phyloP scores from a whole-genome alignment of 2,329 filamentous ascomycete species.

The Zymoseptoria passerinii region DNA sequence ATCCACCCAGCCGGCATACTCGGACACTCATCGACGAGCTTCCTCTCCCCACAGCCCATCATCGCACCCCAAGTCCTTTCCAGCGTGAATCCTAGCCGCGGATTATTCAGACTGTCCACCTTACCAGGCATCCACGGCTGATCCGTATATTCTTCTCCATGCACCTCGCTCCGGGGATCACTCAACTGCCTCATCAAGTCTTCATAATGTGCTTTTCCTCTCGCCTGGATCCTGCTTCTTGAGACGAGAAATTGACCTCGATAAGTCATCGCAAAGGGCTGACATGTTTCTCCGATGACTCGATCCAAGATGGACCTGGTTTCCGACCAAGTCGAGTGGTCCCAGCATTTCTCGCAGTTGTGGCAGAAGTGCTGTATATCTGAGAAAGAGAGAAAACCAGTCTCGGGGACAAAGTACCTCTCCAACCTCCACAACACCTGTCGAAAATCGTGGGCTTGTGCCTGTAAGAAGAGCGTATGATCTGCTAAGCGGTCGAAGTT shows the following conservation, averaged over 20 bases:
- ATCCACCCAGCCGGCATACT: background rate
- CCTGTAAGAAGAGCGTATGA: background rate
- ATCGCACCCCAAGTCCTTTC: background rate
- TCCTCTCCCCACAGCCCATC: background rate
- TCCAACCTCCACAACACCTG: background rate
- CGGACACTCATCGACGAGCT: background rate
- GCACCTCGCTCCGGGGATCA: background rate
- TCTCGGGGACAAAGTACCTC: background rate
- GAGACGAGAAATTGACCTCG: background rate
- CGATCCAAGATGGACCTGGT: background rate
- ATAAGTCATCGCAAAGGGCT: background rate
- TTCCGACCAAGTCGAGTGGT: slow-evolving; percentile 1
- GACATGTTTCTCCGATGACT: background rate
- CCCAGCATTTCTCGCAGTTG: background rate
- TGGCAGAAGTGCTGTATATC: background rate
- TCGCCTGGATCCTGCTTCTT: background rate
- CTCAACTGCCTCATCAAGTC: background rate
- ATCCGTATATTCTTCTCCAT: background rate
- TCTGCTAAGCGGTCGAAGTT: background rate
- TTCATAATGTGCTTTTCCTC: background rate
- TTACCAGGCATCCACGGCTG: background rate
- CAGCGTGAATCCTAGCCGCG: background rate
- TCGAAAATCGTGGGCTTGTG: background rate
- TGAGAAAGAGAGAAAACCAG: background rate
- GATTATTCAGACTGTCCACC: background rate